A percentile compares a stretch with the other conserved stretches of the same genome.
These are phyloP conservation scores for Trametes gibbosa DNA, from an alignment of 768 basidiomycete genomes.

Conservation along the genomic window DNA sequence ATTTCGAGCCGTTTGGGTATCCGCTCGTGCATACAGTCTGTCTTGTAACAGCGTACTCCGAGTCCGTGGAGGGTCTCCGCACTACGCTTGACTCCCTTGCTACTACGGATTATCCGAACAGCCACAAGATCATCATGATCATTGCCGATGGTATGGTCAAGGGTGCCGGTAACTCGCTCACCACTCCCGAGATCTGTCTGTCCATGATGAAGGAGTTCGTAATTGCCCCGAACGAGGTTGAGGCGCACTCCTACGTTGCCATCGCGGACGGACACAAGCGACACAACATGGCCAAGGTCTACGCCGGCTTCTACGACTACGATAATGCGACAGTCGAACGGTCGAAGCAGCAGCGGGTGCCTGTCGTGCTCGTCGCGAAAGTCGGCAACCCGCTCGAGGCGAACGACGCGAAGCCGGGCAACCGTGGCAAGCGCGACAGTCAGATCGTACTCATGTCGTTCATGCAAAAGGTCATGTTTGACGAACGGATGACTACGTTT, in stretches of 20 bases:
- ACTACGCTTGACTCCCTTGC: constrained; percentile 98
- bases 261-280: constrained; percentile 99
- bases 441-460: constrained; percentile 98
- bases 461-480: constrained; percentile 99
- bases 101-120: constrained; percentile 98
- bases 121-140: constrained; percentile 92
- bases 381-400: constrained; percentile 88
- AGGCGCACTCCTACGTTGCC: constrained; percentile 94
- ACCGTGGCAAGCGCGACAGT: constrained; percentile 97
- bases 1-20: constrained; percentile 95
- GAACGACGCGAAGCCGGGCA: constrained; percentile 92
- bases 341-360: constrained; percentile 95
- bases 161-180: constrained; percentile 84
- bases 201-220: constrained; percentile 97
- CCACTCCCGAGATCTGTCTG: constrained; percentile 92
- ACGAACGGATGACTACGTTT: constrained; percentile 99
- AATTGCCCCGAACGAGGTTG: constrained; percentile 76
- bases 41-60: constrained; percentile 97
- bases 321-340: constrained; percentile 86
- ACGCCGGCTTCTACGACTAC: constrained; percentile 96
- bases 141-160: constrained; percentile 99
- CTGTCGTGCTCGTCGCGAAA: constrained; percentile 94
- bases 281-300: constrained; percentile 99
- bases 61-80: constrained; percentile 91
- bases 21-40: constrained; percentile 92